Conservation (phyloP, 208 protist species). For the Trypanosoma mega region DNA sequence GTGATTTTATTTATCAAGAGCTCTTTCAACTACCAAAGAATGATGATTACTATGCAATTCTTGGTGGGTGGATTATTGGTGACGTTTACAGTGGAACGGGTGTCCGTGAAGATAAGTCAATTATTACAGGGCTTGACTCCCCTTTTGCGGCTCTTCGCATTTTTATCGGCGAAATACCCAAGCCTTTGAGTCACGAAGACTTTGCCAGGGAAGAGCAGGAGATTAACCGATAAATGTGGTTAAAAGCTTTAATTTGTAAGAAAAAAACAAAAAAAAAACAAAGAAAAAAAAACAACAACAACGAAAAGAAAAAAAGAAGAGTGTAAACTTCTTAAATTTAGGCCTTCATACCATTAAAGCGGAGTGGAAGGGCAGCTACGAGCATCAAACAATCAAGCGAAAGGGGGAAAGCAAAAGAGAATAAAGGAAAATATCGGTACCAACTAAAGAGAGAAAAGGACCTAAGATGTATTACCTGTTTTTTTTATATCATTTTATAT, state of each 20-base stretch:
- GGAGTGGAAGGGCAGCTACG: too few species aligned
- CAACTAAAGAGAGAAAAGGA: neutral
- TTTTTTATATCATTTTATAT: constrained; percentile 15
- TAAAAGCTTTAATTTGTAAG: neutral
- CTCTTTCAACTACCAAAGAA: constrained; percentile 64
- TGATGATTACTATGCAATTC: constrained; percentile 85
- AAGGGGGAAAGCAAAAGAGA: neutral
- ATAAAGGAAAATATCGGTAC: neutral
- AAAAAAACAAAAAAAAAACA: constrained; percentile 6
- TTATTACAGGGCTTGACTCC: constrained; percentile 82
- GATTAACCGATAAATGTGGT: neutral
- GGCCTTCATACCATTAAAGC: too few species aligned
- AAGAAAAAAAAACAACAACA: constrained; percentile 2
- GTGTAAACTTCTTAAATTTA: too few species aligned
- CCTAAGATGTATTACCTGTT: constrained; percentile 6
- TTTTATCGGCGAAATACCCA: constrained; percentile 24
- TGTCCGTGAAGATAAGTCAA: constrained; percentile 81
- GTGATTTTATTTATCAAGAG: constrained; percentile 87
- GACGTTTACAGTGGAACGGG: constrained; percentile 77
- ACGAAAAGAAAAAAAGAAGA: too few species aligned
- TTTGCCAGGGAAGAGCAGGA: constrained; percentile 62
- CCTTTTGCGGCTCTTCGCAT: constrained; percentile 80
- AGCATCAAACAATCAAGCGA: too few species aligned
- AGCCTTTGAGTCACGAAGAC: constrained; percentile 54
- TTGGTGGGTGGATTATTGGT: constrained; percentile 89